Conservation (phyloP, 805 yeast species). For the Wickerhamiella hasegawae region DNA sequence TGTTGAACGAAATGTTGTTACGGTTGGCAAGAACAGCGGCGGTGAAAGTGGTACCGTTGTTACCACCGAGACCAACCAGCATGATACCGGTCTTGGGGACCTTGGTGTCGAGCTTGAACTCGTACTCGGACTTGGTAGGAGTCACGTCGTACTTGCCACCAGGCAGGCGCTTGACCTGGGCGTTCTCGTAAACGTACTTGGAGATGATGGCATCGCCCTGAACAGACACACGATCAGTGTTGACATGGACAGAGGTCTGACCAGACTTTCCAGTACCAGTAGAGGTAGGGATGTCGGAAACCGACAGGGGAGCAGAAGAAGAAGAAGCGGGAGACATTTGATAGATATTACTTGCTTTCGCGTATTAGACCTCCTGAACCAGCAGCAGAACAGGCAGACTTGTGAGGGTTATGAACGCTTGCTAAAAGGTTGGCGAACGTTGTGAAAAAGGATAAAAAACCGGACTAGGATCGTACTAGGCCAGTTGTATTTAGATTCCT, state of each 20-base stretch:
- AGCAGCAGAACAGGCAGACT: conserved; percentile 27
- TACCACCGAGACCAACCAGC: conserved; percentile 93
- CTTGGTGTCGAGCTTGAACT: conserved; percentile 69
- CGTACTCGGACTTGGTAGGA: conserved; percentile 57
- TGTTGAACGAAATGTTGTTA: conserved; percentile 58
- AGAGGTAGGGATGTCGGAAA: conserved; percentile 15
- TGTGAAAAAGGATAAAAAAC: not conserved
- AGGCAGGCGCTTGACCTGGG: conserved; percentile 39
- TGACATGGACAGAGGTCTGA: conserved; percentile 34
- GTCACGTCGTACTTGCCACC: conserved; percentile 46
- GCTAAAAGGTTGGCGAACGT: conserved; percentile 28
- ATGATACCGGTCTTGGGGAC: conserved; percentile 77
- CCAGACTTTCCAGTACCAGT: conserved; percentile 24
- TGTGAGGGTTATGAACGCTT: conserved; percentile 29
- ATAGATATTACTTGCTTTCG: not conserved
- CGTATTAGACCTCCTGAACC: conserved; percentile 23
- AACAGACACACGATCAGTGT: conserved; percentile 36
- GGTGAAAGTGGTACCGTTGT: conserved; percentile 84
- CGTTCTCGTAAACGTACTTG: conserved; percentile 56
- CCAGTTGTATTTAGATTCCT: not conserved
- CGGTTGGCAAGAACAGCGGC: conserved; percentile 79
- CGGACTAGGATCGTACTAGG: not conserved
- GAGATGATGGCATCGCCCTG: conserved; percentile 35
- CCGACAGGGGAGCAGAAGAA: conserved; percentile 15
- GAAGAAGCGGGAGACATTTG: conserved; percentile 8